Conservation (phyloP, 2,329 filamentous ascomycete genomes). For the Fusarium pininemorale region DNA sequence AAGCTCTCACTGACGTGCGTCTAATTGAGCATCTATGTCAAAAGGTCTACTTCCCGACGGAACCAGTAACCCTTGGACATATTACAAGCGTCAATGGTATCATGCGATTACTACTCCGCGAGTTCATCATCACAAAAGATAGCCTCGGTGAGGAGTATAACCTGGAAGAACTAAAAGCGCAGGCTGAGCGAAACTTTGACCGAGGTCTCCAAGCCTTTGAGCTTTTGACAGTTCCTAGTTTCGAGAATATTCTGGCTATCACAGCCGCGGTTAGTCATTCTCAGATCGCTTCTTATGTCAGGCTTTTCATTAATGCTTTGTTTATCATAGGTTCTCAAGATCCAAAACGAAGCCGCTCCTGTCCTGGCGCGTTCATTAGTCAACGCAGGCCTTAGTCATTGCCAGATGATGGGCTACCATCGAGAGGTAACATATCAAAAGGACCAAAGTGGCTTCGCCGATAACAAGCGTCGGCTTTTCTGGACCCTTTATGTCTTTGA, state of each 20-base stretch:
- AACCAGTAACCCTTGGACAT: constrained; percentile 23
- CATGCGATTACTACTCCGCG: constrained; percentile 9
- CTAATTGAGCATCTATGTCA: constrained; percentile 30
- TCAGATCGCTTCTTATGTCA: rapidly evolving
- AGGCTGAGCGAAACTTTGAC: constrained; percentile 24
- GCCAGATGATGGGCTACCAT: constrained; percentile 34
- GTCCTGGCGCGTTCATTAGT: constrained; percentile 19
- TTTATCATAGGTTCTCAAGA: constrained; percentile 6
- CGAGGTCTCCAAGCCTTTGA: constrained; percentile 30
- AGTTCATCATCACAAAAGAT: constrained; percentile 18
- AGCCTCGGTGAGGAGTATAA: constrained; percentile 10
- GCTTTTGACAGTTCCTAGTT: constrained; percentile 20
- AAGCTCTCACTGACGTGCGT: constrained; percentile 9
- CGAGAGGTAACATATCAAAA: constrained; percentile 26
- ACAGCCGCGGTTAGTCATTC: constrained; percentile 8
- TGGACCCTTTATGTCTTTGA: constrained; percentile 34
- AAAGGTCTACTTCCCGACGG: constrained; percentile 31
- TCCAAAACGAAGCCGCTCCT: constrained; percentile 18
- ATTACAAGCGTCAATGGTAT: constrained; percentile 27
- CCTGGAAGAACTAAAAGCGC: constrained; percentile 4
- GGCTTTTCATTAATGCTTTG: neutral
- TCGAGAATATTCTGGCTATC: constrained; percentile 29
- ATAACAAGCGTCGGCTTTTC: constrained; percentile 23
- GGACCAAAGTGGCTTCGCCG: constrained; percentile 3
- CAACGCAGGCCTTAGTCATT: constrained; percentile 21